A percentile compares a stretch with the other conserved stretches of the same genome.
Evolutionary conservation across 805 yeast genomes (phyloP).

Genomic region (Kluyveromyces wickerhamii): DNA sequence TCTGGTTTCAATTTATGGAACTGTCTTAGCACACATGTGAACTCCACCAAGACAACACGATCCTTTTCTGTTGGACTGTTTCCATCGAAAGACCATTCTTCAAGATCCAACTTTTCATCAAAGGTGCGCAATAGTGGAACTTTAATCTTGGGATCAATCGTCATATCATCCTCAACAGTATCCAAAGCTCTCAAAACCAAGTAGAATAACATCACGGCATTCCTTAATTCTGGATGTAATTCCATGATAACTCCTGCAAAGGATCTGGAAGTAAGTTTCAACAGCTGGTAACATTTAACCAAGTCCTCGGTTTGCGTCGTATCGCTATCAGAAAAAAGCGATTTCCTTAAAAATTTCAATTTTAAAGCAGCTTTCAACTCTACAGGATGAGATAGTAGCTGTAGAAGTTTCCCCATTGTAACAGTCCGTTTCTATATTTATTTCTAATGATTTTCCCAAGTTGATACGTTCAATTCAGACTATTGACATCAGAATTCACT

Average conservation of each 20-base stretch:
- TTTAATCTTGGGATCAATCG: conserved; percentile 62
- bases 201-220: conserved; percentile 77
- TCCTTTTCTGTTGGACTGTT: conserved; percentile 73
- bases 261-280: conserved; percentile 73
- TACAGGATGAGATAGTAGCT: conserved; percentile 58
- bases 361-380: conserved; percentile 66
- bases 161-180: conserved; percentile 95
- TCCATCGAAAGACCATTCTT: conserved; percentile 78
- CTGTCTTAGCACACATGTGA: conserved; percentile 59
- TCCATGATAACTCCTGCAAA: conserved; percentile 92
- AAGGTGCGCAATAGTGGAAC: conserved; percentile 67
- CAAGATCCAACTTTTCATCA: conserved; percentile 48
- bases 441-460: too few relatives aligned
- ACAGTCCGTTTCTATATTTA: neutral
- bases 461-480: too few relatives aligned
- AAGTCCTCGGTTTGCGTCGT: conserved; percentile 37
- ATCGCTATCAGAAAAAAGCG: conserved; percentile 42
- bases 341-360: conserved; percentile 46
- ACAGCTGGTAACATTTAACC: conserved; percentile 57
- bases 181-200: conserved; percentile 83
- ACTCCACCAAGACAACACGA: conserved; percentile 71
- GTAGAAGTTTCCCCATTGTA: conserved; percentile 53
- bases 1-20: conserved; percentile 64
- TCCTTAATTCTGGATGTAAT: conserved; percentile 80
- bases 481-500: too few relatives aligned